phyloP scores from a whole-genome alignment of 352 stramenopile species.

The Globisporangium uncinulatum region DNA sequence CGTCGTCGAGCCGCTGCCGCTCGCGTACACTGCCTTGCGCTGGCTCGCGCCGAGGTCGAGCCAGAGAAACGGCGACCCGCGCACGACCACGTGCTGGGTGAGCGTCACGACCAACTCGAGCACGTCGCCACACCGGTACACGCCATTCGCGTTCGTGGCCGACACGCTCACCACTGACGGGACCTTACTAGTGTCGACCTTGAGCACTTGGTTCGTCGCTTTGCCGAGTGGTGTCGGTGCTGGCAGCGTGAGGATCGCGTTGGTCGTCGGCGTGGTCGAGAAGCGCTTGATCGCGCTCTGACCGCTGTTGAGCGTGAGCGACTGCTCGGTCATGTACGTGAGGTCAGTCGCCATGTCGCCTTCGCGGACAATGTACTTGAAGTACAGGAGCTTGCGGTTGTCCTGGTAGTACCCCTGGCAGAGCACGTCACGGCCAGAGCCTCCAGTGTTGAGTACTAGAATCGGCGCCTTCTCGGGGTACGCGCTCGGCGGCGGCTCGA shows the following conservation, averaged over 20 bases:
- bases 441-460: slow-evolving; percentile 53
- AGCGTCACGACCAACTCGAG: slow-evolving; percentile 58
- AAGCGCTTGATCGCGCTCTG: slow-evolving; percentile 79
- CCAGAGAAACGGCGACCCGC: slow-evolving; percentile 56
- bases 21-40: slow-evolving; percentile 47
- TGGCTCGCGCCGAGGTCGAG: slow-evolving; percentile 49
- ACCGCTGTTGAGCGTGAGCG: slow-evolving; percentile 72
- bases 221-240: slow-evolving; percentile 35
- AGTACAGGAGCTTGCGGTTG: slow-evolving; percentile 55
- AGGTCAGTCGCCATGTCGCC: slow-evolving; percentile 50
- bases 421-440: slow-evolving; percentile 38
- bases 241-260: slow-evolving; percentile 59
- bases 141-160: slow-evolving; percentile 30
- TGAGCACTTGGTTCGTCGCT: slow-evolving; percentile 29
- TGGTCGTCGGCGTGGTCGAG: slow-evolving; percentile 66
- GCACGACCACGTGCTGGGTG: slow-evolving; percentile 65
- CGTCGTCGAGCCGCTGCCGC: slow-evolving; percentile 41
- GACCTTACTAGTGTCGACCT: slow-evolving; percentile 51
- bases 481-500: slow-evolving; percentile 62
- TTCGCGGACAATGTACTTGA: slow-evolving; percentile 60
- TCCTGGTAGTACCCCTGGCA: slow-evolving; percentile 54
- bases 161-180: slow-evolving; percentile 52
- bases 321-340: slow-evolving; percentile 41
- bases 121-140: slow-evolving; percentile 65
- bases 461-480: slow-evolving; percentile 73